These are phyloP conservation scores for Agaricus subrufescens DNA, from an alignment of 768 basidiomycete genomes.

Conservation along the genomic window DNA sequence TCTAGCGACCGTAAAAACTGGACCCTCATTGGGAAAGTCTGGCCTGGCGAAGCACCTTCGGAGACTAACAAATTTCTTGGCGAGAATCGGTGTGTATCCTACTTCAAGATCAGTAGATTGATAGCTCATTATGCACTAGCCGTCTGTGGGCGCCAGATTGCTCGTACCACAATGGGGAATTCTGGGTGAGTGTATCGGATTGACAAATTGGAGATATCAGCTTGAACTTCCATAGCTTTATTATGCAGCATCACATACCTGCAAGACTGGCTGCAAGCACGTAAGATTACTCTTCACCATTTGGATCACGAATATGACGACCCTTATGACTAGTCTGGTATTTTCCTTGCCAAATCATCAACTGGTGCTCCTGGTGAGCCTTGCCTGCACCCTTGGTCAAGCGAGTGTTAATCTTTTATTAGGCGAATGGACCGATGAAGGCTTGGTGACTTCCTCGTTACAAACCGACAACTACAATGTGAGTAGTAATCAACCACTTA, in stretches of 20 bases:
- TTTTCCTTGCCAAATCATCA: constrained; percentile 49
- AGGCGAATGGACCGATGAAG: constrained; percentile 42
- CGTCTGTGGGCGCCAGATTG: constrained; percentile 38
- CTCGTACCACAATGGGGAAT: constrained; percentile 24
- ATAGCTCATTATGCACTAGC: constrained; percentile 12
- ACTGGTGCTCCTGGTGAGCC: constrained; percentile 36
- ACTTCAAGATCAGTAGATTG: not conserved
- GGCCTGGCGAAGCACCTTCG: constrained; percentile 48
- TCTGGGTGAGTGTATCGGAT: constrained; percentile 18
- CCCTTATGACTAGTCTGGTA: constrained; percentile 33
- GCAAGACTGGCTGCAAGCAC: constrained; percentile 46
- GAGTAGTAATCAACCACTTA: constrained; percentile 3
- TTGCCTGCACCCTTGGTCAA: not conserved
- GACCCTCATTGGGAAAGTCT: constrained; percentile 42
- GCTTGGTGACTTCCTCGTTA: constrained; percentile 41
- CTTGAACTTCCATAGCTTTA: constrained; percentile 33
- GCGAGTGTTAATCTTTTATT: not conserved
- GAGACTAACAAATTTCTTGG: constrained; percentile 21
- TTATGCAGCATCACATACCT: constrained; percentile 39
- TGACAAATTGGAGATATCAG: not conserved
- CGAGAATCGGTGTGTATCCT: too few relatives aligned
- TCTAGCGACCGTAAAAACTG: constrained; percentile 45
- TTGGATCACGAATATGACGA: not conserved
- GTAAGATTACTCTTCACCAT: constrained; percentile 17
- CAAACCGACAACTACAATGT: constrained; percentile 39